These are phyloP conservation scores for Epichloe elymi DNA, from an alignment of 2,329 filamentous ascomycete species.

Conservation along the genomic window DNA sequence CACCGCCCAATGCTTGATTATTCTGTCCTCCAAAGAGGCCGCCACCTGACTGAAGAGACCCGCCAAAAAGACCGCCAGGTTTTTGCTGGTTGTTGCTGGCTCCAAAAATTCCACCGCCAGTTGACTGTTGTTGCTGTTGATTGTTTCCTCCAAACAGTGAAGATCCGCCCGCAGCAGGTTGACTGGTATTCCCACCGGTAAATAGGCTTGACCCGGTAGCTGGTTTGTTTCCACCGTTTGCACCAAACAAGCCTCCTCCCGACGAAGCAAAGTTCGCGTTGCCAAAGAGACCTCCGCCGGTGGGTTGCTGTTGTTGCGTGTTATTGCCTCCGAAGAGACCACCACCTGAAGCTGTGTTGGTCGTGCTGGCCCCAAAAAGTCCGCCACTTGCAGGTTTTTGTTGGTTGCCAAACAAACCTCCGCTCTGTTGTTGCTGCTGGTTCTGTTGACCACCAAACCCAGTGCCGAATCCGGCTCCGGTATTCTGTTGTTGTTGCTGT, in stretches of 20 bases:
- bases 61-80: slow-evolving; percentile 39
- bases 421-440: slow-evolving; percentile 17
- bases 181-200: slow-evolving; percentile 20
- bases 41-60: slow-evolving; percentile 28
- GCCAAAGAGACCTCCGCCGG: slow-evolving; percentile 20
- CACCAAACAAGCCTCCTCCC: slow-evolving; percentile 26
- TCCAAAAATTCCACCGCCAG: slow-evolving; percentile 39
- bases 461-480: slow-evolving; percentile 15
- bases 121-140: slow-evolving; percentile 19
- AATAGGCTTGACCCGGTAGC: slow-evolving; percentile 24
- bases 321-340: slow-evolving; percentile 31
- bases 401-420: slow-evolving; percentile 34
- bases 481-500: slow-evolving; percentile 15
- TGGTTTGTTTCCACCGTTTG: slow-evolving; percentile 21
- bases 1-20: slow-evolving; percentile 30
- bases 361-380: slow-evolving; percentile 21
- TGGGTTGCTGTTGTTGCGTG: slow-evolving; percentile 28
- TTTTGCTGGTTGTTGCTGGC: slow-evolving; percentile 24
- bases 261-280: slow-evolving; percentile 17
- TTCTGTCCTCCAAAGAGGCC: slow-evolving; percentile 41
- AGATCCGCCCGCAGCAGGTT: slow-evolving; percentile 22
- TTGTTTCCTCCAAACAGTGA: slow-evolving; percentile 34
- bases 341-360: slow-evolving; percentile 20
- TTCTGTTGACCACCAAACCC: slow-evolving; percentile 24
- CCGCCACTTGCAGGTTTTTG: slow-evolving; percentile 23